Conservation (phyloP, 768 basidiomycete genomes). For the Xerocomellus chrysenteron region DNA sequence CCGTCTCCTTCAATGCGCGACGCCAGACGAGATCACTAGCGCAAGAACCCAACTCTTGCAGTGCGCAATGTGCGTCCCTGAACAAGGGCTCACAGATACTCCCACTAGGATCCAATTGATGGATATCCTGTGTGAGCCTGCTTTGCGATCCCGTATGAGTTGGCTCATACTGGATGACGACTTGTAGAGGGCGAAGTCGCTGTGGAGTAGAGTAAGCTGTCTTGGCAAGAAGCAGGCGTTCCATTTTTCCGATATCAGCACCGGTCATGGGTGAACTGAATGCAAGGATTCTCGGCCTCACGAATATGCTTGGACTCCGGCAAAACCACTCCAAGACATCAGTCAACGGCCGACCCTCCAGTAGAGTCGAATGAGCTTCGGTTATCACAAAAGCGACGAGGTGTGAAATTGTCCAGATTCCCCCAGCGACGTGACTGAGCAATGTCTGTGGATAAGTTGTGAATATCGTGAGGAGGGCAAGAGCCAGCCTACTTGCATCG, state of each 20-base stretch:
- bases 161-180: conserved; percentile 55
- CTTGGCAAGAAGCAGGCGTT: conserved; percentile 40
- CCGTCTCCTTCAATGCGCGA: conserved; percentile 42
- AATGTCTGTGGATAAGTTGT: conserved; percentile 34
- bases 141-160: conserved; percentile 36
- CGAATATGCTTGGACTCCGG: conserved; percentile 32
- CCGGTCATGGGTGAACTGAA: conserved; percentile 30
- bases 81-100: conserved; percentile 42
- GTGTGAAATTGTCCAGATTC: conserved; percentile 43
- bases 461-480: background rate
- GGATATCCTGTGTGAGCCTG: conserved; percentile 47
- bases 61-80: conserved; percentile 44
- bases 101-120: conserved; percentile 42
- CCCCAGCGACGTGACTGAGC: conserved; percentile 38
- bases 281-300: conserved; percentile 46
- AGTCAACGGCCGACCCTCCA: conserved; percentile 40
- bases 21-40: conserved; percentile 74
- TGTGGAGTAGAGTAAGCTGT: conserved; percentile 37
- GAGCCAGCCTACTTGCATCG: conserved; percentile 34
- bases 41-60: conserved; percentile 61
- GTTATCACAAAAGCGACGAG: conserved; percentile 44
- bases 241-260: conserved; percentile 38
- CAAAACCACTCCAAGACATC: conserved; percentile 49
- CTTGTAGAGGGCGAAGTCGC: conserved; percentile 45
- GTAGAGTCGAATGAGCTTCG: conserved; percentile 39